phyloP scores from a whole-genome alignment of 345 rosid genomes.

The Eucalyptus lansdowneana region DNA sequence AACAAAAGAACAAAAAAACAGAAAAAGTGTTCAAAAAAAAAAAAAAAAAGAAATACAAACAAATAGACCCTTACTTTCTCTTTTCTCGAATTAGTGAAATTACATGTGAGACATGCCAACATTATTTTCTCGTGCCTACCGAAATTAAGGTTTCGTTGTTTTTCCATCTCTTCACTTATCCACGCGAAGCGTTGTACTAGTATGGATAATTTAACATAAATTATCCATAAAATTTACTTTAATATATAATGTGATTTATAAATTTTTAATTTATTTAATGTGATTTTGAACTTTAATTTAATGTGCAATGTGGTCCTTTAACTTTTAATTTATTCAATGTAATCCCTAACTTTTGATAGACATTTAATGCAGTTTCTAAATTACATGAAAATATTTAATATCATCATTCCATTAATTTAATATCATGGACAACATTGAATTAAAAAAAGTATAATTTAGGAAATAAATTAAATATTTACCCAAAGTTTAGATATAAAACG shows the following conservation, averaged over 20 bases:
- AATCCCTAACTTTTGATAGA: rapidly evolving
- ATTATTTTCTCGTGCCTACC: background rate
- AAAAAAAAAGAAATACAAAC: no score
- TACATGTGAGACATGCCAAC: background rate
- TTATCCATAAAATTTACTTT: rapidly evolving
- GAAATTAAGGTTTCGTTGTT: background rate
- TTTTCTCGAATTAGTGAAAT: background rate
- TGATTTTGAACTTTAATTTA: rapidly evolving
- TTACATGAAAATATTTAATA: no score
- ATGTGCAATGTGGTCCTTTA: rapidly evolving
- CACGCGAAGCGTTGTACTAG: background rate
- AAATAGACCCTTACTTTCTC: background rate
- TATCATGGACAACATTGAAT: no score
- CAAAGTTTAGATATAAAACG: rapidly evolving
- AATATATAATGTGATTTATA: rapidly evolving
- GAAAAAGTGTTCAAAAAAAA: no score
- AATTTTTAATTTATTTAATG: rapidly evolving
- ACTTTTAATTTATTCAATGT: rapidly evolving
- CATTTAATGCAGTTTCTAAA: rapidly evolving
- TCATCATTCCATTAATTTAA: rapidly evolving
- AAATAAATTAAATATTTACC: no score
- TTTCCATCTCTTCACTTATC: background rate
- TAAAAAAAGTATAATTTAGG: rapidly evolving
- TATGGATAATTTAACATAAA: background rate
- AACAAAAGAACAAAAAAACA: no score